phyloP scores from a whole-genome alignment of 148 eudicot species.

The Fagopyrum esculentum region DNA sequence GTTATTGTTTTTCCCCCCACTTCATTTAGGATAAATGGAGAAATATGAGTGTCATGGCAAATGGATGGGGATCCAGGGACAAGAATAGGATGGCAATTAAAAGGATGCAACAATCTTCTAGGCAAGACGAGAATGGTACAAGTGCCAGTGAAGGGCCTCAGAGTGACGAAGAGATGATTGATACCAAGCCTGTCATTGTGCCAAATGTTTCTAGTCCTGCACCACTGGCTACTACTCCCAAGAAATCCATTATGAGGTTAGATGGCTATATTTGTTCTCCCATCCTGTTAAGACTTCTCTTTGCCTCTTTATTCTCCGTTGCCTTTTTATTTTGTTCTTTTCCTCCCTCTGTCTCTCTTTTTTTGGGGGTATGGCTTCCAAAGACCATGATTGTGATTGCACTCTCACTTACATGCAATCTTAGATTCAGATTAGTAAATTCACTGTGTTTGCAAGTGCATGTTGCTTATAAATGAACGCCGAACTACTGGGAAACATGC shows the following conservation, averaged over 20 bases:
- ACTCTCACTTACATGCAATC: neutral
- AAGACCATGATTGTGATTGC: neutral
- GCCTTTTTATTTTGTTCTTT: neutral
- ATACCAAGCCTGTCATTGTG: constrained; percentile 33
- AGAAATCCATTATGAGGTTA: constrained; percentile 85
- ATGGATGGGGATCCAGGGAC: constrained; percentile 74
- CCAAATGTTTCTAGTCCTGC: constrained; percentile 25
- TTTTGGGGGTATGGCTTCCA: neutral
- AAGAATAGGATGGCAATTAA: constrained; percentile 69
- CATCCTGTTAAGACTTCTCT: neutral
- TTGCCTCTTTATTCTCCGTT: neutral
- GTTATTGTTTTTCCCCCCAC: constrained; percentile 6
- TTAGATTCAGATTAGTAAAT: neutral
- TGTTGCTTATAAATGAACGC: neutral
- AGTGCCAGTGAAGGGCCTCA: constrained; percentile 34
- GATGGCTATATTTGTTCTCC: constrained; percentile 8
- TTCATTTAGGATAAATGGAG: constrained; percentile 89
- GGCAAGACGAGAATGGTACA: constrained; percentile 56
- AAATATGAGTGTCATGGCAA: constrained; percentile 89
- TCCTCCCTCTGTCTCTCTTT: neutral
- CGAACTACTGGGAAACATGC: neutral
- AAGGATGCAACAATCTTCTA: constrained; percentile 43
- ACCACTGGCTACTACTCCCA: constrained; percentile 49
- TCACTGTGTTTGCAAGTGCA: neutral
- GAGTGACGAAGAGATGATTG: constrained; percentile 68